Conservation (phyloP, 2,329 filamentous ascomycete species). For the Ophiostoma populinum region DNA sequence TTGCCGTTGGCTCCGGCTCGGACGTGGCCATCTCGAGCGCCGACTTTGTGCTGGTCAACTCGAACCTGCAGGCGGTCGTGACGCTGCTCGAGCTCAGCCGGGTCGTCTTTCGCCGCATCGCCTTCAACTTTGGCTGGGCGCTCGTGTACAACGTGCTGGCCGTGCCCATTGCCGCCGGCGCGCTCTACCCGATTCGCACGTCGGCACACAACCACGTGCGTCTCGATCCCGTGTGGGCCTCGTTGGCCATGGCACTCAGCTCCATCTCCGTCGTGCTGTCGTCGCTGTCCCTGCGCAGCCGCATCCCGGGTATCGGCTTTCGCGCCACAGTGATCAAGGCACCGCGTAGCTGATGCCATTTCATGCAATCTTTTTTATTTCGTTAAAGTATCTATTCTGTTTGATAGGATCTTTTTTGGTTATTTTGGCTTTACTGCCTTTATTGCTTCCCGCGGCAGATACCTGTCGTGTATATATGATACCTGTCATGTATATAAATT, state of each 20-base stretch:
- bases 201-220: conserved; percentile 35
- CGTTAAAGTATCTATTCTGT: background rate
- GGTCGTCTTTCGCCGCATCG: conserved; percentile 59
- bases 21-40: conserved; percentile 72
- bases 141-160: conserved; percentile 65
- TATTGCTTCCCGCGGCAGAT: no score
- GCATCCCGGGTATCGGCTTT: conserved; percentile 27
- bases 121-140: conserved; percentile 76
- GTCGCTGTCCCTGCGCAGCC: conserved; percentile 51
- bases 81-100: conserved; percentile 56
- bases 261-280: conserved; percentile 78
- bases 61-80: conserved; percentile 46
- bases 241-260: conserved; percentile 81
- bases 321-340: conserved; percentile 14
- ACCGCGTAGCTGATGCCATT: background rate
- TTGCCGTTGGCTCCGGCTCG: conserved; percentile 68
- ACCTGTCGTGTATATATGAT: no score
- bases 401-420: no score
- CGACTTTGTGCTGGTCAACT: conserved; percentile 65
- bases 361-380: no score
- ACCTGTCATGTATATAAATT: no score
- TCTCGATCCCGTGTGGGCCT: conserved; percentile 71
- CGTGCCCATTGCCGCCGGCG: conserved; percentile 66
- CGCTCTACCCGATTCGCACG: conserved; percentile 43
- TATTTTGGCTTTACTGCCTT: no score